A percentile compares a stretch with the other conserved stretches of the same genome.
Conservation (phyloP, 306 rosid species). For the Quercus rubra region DNA sequence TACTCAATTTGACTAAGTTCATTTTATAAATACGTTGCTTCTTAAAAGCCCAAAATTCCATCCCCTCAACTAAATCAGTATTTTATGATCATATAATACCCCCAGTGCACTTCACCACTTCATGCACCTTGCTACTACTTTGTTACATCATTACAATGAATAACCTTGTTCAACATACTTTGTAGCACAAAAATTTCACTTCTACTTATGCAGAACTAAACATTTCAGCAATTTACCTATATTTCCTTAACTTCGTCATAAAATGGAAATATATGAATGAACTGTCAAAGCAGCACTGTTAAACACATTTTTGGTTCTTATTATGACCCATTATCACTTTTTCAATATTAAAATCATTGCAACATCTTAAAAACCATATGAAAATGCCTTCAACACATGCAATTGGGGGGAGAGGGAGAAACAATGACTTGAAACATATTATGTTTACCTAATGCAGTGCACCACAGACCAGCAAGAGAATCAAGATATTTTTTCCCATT, state of each 20-base stretch:
- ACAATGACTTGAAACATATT: not conserved
- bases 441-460: constrained; percentile 62
- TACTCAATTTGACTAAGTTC: too few species aligned
- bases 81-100: not conserved
- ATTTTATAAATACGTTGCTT: too few species aligned
- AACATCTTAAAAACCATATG: not conserved
- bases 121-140: not conserved
- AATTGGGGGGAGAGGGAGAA: constrained; percentile 3
- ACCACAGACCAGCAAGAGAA: constrained; percentile 94
- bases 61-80: too few species aligned
- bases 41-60: too few species aligned
- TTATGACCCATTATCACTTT: not conserved
- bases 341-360: not conserved
- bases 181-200: not conserved
- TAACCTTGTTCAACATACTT: not conserved
- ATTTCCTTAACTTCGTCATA: not conserved
- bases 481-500: constrained; percentile 91
- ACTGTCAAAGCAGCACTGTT: not conserved
- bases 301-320: not conserved
- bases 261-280: not conserved
- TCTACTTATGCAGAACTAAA: not conserved
- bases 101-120: not conserved
- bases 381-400: not conserved
- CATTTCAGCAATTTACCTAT: constrained; percentile 2
- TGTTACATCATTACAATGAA: not conserved